Evolutionary conservation across 805 yeast genomes (phyloP), one percentile per base, ranked within the genome.

Genomic region (Cyberlindnera sargentensis): DNA sequence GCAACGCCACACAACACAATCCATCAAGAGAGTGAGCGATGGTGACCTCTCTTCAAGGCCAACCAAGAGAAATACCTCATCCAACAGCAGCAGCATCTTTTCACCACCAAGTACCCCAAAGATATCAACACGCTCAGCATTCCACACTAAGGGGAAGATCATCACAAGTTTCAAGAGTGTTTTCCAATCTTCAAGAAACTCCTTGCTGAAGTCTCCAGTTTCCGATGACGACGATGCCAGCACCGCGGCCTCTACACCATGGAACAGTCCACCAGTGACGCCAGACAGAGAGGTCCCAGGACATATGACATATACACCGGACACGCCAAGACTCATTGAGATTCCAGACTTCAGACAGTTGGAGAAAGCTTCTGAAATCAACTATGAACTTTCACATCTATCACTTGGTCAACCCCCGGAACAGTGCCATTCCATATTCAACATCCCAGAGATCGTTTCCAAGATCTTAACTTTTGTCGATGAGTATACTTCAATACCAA

Each of bases 361-460:
- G 9, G 30, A 28, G 30, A 6, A 26, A 25, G 29, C 8, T 25
- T 26, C 10, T 8, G 37, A 35, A 15, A 35, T 35, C 29, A 35
- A 35, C 37, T 8, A 24, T 25, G 29, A n/a, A 41, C 33, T 34
- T 48, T 11, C 33, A 45, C 15, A 33, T 47, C 25, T 31, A 20
- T 30, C 46, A 15, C 23, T 35, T n/a, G 5, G 26, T 33, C 23
- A 11, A 32, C 7, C n/a, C 15, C 11, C 4, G 8, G 31, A 9
- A 27, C 29, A 34, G 25, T n/a, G 51, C 3, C 61, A 58, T 39
- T 42, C 29, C 31, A 82, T 88, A 7, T 83, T 88, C 55, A 68
- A 71, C 40, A 79, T 83, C 31, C 95, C 96, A 0, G 96, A 88
- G 60, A 81, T 88, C 41, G 67, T 88, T 11, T 62, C 69, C 47